Conservation (phyloP, 768 basidiomycete genomes). For the Lactarius sp. region DNA sequence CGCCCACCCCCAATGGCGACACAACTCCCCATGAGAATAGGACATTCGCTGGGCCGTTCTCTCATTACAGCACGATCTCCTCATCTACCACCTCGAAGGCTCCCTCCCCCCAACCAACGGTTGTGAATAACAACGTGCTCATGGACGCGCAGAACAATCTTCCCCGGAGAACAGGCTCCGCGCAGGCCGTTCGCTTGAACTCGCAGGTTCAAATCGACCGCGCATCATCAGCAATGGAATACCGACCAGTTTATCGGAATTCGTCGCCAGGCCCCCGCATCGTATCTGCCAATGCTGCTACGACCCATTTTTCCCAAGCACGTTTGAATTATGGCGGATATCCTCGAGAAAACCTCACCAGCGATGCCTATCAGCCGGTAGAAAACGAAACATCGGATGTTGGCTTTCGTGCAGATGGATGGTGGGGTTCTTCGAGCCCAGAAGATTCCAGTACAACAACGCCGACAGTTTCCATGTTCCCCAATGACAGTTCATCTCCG, state of each 20-base stretch:
- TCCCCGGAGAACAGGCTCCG: slow-evolving; percentile 62
- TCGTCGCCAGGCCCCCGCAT: slow-evolving; percentile 52
- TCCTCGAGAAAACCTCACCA: neutral
- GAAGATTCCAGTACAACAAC: slow-evolving; percentile 43
- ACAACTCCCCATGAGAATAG: slow-evolving; percentile 38
- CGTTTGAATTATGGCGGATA: slow-evolving; percentile 32
- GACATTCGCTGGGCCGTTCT: slow-evolving; percentile 72
- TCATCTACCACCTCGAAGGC: slow-evolving; percentile 73
- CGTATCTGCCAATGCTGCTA: slow-evolving; percentile 47
- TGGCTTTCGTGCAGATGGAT: slow-evolving; percentile 29
- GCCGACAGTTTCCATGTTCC: slow-evolving; percentile 67
- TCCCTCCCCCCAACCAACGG: slow-evolving; percentile 61
- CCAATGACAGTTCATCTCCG: slow-evolving; percentile 36
- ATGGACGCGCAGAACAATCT: slow-evolving; percentile 34
- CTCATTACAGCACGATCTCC: slow-evolving; percentile 89
- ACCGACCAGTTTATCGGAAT: slow-evolving; percentile 45
- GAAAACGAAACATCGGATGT: slow-evolving; percentile 1
- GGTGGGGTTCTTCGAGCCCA: slow-evolving; percentile 58
- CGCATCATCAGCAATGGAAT: slow-evolving; percentile 75
- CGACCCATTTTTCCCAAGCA: slow-evolving; percentile 48
- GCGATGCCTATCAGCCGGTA: neutral
- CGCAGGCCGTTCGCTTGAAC: slow-evolving; percentile 52
- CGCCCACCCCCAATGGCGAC: slow-evolving; percentile 28
- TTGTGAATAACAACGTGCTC: slow-evolving; percentile 35
- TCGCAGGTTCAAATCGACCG: slow-evolving; percentile 57